Conservation (phyloP, 257 asterid species). For the Voacanga thouarsii region DNA sequence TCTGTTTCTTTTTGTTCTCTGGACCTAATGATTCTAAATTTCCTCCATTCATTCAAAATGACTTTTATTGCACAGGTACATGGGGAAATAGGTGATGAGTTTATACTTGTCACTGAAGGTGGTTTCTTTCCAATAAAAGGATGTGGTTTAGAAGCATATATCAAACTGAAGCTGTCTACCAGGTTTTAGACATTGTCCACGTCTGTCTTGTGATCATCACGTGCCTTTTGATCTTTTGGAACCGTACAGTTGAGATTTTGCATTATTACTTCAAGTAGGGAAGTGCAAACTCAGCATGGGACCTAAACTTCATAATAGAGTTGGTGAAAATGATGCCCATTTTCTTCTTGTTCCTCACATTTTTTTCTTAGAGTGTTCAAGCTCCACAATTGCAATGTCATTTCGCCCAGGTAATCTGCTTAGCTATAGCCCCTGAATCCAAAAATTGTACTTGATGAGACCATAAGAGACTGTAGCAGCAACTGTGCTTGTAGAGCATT, state of each 20-base stretch:
- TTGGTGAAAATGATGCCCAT: not conserved
- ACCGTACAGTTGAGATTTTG: slow-evolving; percentile 9
- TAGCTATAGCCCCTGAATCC: not conserved
- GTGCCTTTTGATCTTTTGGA: slow-evolving; percentile 12
- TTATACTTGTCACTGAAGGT: not conserved
- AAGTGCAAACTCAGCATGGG: slow-evolving; percentile 21
- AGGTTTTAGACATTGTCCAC: slow-evolving; percentile 7
- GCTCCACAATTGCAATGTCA: not conserved
- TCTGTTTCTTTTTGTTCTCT: slow-evolving; percentile 1
- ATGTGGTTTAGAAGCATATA: slow-evolving; percentile 12
- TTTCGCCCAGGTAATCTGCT: not conserved
- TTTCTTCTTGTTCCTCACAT: slow-evolving; percentile 4
- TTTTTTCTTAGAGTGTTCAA: not conserved
- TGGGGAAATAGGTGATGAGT: not conserved
- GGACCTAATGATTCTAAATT: not conserved
- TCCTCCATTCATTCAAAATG: not conserved
- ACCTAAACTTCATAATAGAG: slow-evolving; percentile 8
- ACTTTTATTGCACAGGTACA: not conserved
- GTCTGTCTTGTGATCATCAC: slow-evolving; percentile 11
- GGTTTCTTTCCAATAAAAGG: not conserved
- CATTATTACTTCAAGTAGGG: slow-evolving; percentile 13
- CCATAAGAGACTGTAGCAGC: not conserved
- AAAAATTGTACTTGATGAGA: not conserved
- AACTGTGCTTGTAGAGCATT: not conserved
- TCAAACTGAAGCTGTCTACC: slow-evolving; percentile 12